These are phyloP conservation scores for Anethum foeniculum DNA, from an alignment of 140 eudicot species.

Conservation along the genomic window DNA sequence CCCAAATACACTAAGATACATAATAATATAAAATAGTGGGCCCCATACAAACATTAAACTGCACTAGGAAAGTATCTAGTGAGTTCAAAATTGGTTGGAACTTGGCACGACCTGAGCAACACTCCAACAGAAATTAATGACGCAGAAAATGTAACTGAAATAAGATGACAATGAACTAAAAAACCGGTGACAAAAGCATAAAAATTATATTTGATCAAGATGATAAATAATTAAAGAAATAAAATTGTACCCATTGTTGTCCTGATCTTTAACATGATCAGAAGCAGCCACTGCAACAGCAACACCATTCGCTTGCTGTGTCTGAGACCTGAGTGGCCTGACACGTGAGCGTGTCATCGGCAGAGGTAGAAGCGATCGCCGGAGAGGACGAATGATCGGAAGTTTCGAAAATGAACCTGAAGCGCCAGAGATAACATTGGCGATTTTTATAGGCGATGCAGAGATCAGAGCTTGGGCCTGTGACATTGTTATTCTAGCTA, in stretches of 20 bases:
- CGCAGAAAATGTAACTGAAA: neutral
- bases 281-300: neutral
- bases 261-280: neutral
- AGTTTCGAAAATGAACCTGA: neutral
- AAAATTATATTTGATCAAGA: neutral
- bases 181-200: neutral
- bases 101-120: neutral
- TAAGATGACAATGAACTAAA: neutral
- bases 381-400: neutral
- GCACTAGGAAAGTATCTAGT: neutral
- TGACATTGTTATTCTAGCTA: neutral
- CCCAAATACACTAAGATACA: too few relatives aligned
- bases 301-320: neutral
- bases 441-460: neutral
- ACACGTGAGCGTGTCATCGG: neutral
- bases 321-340: neutral
- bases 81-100: neutral
- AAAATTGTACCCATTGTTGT: neutral
- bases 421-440: neutral
- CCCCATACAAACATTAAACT: neutral
- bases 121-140: neutral
- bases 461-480: neutral
- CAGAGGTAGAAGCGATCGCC: neutral
- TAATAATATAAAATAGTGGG: neutral
- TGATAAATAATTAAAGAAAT: neutral